Percentiles rank a stretch among this genome's conserved stretches.
These are phyloP conservation scores for Asclepias syriaca DNA, from an alignment of 257 asterid genomes.

Conservation along the genomic window DNA sequence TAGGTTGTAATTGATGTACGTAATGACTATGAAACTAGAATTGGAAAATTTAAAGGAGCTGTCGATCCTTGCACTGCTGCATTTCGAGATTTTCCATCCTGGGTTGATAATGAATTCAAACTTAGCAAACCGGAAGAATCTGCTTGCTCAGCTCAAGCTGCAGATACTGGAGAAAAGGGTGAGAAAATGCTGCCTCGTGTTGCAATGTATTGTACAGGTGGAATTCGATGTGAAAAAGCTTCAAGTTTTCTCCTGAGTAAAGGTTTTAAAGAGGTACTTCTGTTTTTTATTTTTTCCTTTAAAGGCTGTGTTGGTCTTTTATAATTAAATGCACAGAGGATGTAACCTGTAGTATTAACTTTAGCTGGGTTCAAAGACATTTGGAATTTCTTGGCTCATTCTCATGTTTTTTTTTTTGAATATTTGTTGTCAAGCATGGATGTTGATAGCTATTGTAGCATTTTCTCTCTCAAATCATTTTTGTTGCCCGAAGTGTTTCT, in stretches of 20 bases:
- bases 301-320: neutral
- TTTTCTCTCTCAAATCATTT: neutral
- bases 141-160: constrained; percentile 27
- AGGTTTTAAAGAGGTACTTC: constrained; percentile 83
- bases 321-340: neutral
- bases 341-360: neutral
- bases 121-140: constrained; percentile 29
- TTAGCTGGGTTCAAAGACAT: constrained; percentile 1
- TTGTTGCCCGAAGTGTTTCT: too few species aligned
- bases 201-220: constrained; percentile 99
- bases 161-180: constrained; percentile 34
- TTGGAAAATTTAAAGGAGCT: constrained; percentile 89
- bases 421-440: neutral
- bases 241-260: constrained; percentile 81
- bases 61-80: constrained; percentile 94
- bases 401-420: too few species aligned
- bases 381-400: too few species aligned
- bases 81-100: constrained; percentile 80
- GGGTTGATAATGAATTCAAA: constrained; percentile 69
- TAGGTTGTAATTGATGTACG: constrained; percentile 97
- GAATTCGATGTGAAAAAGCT: constrained; percentile 98
- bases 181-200: constrained; percentile 60
- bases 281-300: neutral
- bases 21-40: constrained; percentile 92
- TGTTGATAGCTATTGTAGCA: neutral